These are phyloP conservation scores for Beauveria sp. DNA, from an alignment of 2,329 filamentous ascomycete species.

Conservation along the genomic window DNA sequence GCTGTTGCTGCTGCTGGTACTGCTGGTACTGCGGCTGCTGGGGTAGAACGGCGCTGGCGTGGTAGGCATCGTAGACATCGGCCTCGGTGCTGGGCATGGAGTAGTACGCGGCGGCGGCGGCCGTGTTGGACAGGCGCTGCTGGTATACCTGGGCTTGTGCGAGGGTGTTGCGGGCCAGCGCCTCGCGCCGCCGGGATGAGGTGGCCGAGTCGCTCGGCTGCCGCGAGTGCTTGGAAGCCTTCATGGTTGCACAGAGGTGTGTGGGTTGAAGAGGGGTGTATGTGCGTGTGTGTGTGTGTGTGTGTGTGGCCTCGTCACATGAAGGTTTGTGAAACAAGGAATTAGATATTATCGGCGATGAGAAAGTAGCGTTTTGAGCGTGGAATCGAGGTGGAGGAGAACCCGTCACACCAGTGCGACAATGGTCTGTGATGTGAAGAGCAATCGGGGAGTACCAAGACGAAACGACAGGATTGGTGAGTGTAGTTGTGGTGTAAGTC, in stretches of 20 bases:
- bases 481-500: neutral
- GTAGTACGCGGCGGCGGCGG: neutral
- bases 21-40: neutral
- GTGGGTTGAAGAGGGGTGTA: neutral
- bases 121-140: neutral
- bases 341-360: constrained; percentile 2
- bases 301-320: constrained; percentile 1
- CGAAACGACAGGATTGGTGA: neutral
- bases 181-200: neutral
- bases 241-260: neutral
- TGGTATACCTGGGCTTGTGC: constrained; percentile 5
- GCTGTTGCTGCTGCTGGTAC: neutral
- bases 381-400: neutral
- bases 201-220: constrained; percentile 4
- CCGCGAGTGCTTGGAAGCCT: neutral
- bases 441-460: neutral
- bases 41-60: neutral
- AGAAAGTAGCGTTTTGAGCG: neutral
- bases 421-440: neutral
- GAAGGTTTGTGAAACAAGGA: neutral
- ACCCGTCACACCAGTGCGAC: constrained; percentile 6
- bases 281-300: too few relatives aligned
- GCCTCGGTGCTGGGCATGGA: neutral
- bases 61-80: constrained; percentile 3
- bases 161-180: neutral